Evolutionary conservation across 306 rosid genomes (phyloP), one percentile per base, ranked within the genome.

Genomic region (Mimosa bimucronata): DNA sequence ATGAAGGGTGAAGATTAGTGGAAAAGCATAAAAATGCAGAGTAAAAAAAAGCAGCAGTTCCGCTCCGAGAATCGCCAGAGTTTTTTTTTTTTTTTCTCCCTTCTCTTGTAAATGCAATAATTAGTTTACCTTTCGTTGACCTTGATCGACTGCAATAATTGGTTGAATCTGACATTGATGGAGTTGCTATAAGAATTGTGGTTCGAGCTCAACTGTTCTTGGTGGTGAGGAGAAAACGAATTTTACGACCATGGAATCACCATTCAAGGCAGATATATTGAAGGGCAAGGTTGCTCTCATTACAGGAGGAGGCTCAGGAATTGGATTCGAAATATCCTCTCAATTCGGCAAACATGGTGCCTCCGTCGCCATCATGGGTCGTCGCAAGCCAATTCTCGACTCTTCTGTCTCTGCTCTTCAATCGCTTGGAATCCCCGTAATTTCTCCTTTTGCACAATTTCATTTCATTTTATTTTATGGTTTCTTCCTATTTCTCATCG

Each of bases 261-360:
- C 98, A 16, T 94, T 94, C 80, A 89, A 83, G 62, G 57, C 82
- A 5, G 87, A 90, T 8, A 81, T 85, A 15, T 28, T 91, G 81
- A 91, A 86, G 40, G 98, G 97, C 9, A 92, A 90, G 82, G 98
- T 94, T 46, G 95, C 97, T 44, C 79, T 92, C 15, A 86, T 94
- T 6, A 94, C 98, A 0, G 98, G 98, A 3, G 98, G 98, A 62
- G 98, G 97, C 4, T 95, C 98, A 0, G 98, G 98, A 66, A 95
- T 95, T 37, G 98, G 98, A 15, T 87, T 86, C 60, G 98, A 92
- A 83, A 88, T 95, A 4, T 88, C 96, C 12, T 77, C 90, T 0
- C 92, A 92, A 64, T 83, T 92, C 11, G 98, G 98, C 38, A 88
- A 84, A 61, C 98, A 95, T 81, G 98, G 98, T n/a, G 98, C 98